Evolutionary conservation across 495 filamentous ascomycete species (phyloP).

Genomic region (Rhizodiscina lignyota): DNA sequence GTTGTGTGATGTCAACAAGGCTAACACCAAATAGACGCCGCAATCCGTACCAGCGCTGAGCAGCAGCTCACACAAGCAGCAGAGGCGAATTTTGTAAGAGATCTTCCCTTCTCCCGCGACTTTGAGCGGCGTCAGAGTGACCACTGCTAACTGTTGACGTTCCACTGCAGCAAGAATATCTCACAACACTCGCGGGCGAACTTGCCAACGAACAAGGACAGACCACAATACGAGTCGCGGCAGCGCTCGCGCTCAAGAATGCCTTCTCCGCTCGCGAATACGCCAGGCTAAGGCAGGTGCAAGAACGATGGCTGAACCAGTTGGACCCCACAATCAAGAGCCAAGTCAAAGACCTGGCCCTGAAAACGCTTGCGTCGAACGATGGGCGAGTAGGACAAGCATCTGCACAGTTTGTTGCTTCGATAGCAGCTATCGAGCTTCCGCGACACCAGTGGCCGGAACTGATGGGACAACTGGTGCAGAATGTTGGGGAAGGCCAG

Average conservation of each 20-base stretch:
- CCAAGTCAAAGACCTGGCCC: slow-evolving; percentile 70
- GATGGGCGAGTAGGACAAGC: slow-evolving; percentile 72
- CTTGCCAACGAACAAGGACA: slow-evolving; percentile 79
- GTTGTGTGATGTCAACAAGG: slow-evolving; percentile 8
- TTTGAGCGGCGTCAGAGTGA: background rate
- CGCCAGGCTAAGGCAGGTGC: slow-evolving; percentile 67
- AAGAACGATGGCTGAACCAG: slow-evolving; percentile 76
- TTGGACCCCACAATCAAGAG: slow-evolving; percentile 62
- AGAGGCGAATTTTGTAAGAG: slow-evolving; percentile 84
- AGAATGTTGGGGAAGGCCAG: slow-evolving; percentile 74
- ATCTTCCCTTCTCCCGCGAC: slow-evolving; percentile 9
- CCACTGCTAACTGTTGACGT: slow-evolving; percentile 2
- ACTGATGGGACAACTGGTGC: slow-evolving; percentile 72
- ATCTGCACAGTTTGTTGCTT: slow-evolving; percentile 84
- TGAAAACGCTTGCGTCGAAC: slow-evolving; percentile 63
- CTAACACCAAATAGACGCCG: slow-evolving; percentile 48
- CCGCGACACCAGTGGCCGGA: slow-evolving; percentile 92
- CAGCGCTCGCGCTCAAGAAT: slow-evolving; percentile 94
- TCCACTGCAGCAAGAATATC: slow-evolving; percentile 59
- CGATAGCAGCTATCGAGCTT: slow-evolving; percentile 87
- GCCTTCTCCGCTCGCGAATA: slow-evolving; percentile 85
- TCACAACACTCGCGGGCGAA: slow-evolving; percentile 76
- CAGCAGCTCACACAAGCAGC: slow-evolving; percentile 85
- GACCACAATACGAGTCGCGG: slow-evolving; percentile 72
- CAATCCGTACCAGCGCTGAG: slow-evolving; percentile 77